phyloP scores from a whole-genome alignment of 2,329 filamentous ascomycete genomes.

The Neoscytalidium dimidiatum region DNA sequence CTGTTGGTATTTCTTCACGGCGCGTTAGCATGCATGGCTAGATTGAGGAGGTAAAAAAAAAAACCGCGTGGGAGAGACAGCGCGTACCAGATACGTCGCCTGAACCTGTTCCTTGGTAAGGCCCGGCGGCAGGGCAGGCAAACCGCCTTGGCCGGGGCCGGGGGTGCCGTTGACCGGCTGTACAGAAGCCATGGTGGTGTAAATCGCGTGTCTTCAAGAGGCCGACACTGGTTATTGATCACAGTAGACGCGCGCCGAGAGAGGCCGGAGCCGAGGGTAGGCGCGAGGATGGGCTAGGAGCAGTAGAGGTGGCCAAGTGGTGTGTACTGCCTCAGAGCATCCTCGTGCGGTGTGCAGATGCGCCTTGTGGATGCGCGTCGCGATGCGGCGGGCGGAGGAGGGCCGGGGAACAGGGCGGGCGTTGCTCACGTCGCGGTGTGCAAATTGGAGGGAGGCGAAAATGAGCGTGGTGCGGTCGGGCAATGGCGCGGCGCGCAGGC shows the following conservation, averaged over 20 bases:
- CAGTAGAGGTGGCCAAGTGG: neutral
- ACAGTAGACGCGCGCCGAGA: conserved; percentile 11
- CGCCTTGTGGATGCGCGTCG: conserved; percentile 13
- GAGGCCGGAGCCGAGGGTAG: neutral
- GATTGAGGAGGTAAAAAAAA: conserved; percentile 10
- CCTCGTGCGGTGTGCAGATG: conserved; percentile 16
- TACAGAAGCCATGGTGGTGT: conserved; percentile 71
- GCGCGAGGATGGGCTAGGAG: conserved; percentile 5
- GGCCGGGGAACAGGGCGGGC: conserved; percentile 18
- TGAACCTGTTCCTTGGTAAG: conserved; percentile 77
- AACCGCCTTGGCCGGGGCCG: conserved; percentile 51
- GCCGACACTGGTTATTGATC: conserved; percentile 3
- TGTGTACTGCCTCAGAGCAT: conserved; percentile 17
- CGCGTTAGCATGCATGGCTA: conserved; percentile 38
- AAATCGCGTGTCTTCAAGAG: conserved; percentile 4
- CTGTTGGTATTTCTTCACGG: conserved; percentile 74
- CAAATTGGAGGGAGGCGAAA: conserved; percentile 20
- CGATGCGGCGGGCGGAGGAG: conserved; percentile 19
- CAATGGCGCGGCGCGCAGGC: conserved; percentile 16
- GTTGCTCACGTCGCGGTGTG: conserved; percentile 16
- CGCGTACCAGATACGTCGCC: conserved; percentile 67
- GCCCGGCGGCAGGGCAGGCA: conserved; percentile 63
- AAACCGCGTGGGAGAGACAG: conserved; percentile 6
- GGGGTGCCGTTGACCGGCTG: conserved; percentile 68
- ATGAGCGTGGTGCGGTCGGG: conserved; percentile 18